Evolutionary conservation across 2,329 filamentous ascomycete genomes (phyloP).

Genomic region (Fusarium devonianum): DNA sequence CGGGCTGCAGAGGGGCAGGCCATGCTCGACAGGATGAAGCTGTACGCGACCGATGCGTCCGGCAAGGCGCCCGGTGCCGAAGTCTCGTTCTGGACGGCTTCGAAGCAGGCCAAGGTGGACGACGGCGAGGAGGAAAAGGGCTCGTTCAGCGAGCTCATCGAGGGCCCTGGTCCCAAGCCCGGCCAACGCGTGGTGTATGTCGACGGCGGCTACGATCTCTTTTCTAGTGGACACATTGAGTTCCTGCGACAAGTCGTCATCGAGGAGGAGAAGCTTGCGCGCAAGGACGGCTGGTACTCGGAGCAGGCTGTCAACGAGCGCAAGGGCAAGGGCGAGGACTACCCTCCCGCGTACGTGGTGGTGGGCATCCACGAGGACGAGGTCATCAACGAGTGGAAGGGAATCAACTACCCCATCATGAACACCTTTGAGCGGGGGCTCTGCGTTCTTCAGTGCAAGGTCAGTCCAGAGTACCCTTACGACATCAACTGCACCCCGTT

Average conservation of each 20-base stretch:
- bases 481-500: not conserved
- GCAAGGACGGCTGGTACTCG: slow-evolving; percentile 75
- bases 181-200: slow-evolving; percentile 93
- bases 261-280: slow-evolving; percentile 74
- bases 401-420: slow-evolving; percentile 99
- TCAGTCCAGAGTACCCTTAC: slow-evolving; percentile 53
- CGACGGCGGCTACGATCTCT: slow-evolving; percentile 95
- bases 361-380: slow-evolving; percentile 94
- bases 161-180: slow-evolving; percentile 72
- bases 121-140: slow-evolving; percentile 66
- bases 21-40: slow-evolving; percentile 78
- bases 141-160: slow-evolving; percentile 71
- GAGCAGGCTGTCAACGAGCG: slow-evolving; percentile 69
- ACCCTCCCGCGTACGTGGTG: slow-evolving; percentile 84
- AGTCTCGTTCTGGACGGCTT: slow-evolving; percentile 82
- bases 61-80: slow-evolving; percentile 80
- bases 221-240: slow-evolving; percentile 96
- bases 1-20: slow-evolving; percentile 66
- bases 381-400: slow-evolving; percentile 96
- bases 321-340: slow-evolving; percentile 73
- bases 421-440: slow-evolving; percentile 97
- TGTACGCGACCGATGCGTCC: slow-evolving; percentile 88
- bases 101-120: slow-evolving; percentile 55
- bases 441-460: slow-evolving; percentile 93
- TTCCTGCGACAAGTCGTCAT: slow-evolving; percentile 82